Conservation (phyloP, 2,329 filamentous ascomycete species). For the Didymosphaeria variabile region DNA sequence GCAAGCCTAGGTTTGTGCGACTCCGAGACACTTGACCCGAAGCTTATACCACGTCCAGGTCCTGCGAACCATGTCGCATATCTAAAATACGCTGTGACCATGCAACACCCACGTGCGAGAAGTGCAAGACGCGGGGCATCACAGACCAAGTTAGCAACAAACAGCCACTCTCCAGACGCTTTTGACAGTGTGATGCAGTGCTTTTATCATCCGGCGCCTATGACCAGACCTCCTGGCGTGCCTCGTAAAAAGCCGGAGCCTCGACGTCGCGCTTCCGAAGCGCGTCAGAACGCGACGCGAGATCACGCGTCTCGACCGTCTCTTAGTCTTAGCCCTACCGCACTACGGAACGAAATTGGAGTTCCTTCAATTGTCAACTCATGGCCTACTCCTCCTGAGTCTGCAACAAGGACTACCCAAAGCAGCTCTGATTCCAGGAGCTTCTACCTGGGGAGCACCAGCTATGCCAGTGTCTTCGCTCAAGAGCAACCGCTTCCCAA, state of each 20-base stretch:
- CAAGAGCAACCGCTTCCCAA: constrained; percentile 42
- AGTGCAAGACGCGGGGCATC: constrained; percentile 44
- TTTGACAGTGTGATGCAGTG: constrained; percentile 35
- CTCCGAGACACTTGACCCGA: constrained; percentile 2
- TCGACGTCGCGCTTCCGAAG: constrained; percentile 36
- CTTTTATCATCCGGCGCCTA: constrained; percentile 48
- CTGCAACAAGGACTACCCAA: constrained; percentile 31
- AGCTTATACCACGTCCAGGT: constrained; percentile 33
- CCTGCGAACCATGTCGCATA: constrained; percentile 48
- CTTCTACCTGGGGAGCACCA: constrained; percentile 48
- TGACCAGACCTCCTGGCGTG: constrained; percentile 48
- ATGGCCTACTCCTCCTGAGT: constrained; percentile 45
- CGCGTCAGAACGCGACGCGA: constrained; percentile 25
- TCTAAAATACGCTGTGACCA: constrained; percentile 50
- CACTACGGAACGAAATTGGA: constrained; percentile 37
- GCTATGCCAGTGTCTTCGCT: constrained; percentile 47
- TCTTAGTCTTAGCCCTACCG: constrained; percentile 39
- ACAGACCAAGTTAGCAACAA: constrained; percentile 40
- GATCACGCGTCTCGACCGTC: constrained; percentile 32
- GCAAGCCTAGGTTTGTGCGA: constrained; percentile 43
- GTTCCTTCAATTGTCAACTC: constrained; percentile 20
- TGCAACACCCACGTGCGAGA: constrained; percentile 44
- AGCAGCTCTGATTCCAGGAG: constrained; percentile 35
- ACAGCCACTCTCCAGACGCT: background rate
- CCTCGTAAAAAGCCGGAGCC: constrained; percentile 47